phyloP scores from a whole-genome alignment of 208 protist species.

The Leishmania braziliensis region DNA sequence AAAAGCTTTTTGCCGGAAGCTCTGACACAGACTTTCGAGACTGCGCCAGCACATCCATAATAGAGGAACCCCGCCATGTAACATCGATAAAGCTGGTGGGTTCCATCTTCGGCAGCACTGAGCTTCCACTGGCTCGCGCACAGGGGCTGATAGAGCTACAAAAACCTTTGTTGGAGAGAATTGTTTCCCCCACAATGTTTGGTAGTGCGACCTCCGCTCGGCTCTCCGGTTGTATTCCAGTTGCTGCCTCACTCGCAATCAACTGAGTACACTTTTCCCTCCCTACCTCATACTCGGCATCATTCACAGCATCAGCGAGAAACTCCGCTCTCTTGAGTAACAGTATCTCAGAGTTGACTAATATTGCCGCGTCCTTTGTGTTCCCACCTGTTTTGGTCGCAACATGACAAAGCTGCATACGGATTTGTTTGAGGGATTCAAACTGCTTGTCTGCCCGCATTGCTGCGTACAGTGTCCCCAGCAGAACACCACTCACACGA shows the following conservation, averaged over 20 bases:
- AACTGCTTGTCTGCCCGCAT: constrained; percentile 54
- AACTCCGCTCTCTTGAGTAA: constrained; percentile 13
- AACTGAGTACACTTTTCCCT: background rate
- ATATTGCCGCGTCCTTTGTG: background rate
- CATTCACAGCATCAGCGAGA: background rate
- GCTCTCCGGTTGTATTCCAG: background rate
- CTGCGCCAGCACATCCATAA: constrained; percentile 8
- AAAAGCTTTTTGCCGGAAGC: background rate
- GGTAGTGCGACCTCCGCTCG: background rate
- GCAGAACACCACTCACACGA: constrained; percentile 44
- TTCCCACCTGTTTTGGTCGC: no score
- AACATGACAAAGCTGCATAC: background rate
- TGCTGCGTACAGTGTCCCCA: constrained; percentile 30
- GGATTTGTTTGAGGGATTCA: constrained; percentile 32
- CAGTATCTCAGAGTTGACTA: constrained; percentile 1
- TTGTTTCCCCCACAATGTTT: background rate
- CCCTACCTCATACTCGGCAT: background rate
- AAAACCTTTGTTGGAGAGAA: background rate
- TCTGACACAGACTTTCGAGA: background rate
- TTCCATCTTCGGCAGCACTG: background rate
- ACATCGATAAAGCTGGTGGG: background rate
- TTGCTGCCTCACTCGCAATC: background rate
- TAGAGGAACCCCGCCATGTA: background rate
- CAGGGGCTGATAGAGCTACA: background rate
- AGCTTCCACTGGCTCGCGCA: background rate